A percentile compares a stretch with the other conserved stretches of the same genome.
Conservation (phyloP, 495 filamentous ascomycete genomes). For the Penicillium nucicola region DNA sequence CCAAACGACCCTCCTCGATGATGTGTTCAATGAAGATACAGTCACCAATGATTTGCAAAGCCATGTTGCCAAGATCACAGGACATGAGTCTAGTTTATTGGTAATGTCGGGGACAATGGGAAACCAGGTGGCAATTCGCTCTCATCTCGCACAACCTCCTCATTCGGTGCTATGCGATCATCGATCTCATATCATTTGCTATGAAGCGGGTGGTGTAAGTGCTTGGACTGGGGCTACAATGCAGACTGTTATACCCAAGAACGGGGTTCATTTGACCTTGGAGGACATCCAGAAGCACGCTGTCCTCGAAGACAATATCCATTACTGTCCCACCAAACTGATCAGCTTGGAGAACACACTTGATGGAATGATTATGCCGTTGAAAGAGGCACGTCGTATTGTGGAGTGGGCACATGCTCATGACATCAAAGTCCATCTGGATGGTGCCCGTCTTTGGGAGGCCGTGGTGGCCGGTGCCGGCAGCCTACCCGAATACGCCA, state of each 20-base stretch:
- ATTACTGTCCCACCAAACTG: conserved; percentile 67
- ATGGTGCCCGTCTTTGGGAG: conserved; percentile 85
- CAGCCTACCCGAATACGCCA: conserved; percentile 63
- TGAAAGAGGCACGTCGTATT: conserved; percentile 65
- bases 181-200: conserved; percentile 45
- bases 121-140: conserved; percentile 50
- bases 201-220: conserved; percentile 51
- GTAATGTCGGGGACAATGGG: conserved; percentile 91
- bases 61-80: conserved; percentile 65
- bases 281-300: conserved; percentile 63
- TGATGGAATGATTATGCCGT: conserved; percentile 71
- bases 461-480: conserved; percentile 60
- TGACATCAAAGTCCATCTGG: conserved; percentile 71
- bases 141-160: conserved; percentile 48
- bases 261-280: conserved; percentile 70
- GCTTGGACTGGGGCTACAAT: conserved; percentile 44
- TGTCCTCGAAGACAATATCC: conserved; percentile 39
- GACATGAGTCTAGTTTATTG: conserved; percentile 66
- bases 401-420: conserved; percentile 64
- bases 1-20: conserved; percentile 64
- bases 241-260: conserved; percentile 43
- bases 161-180: conserved; percentile 48
- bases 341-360: conserved; percentile 86
- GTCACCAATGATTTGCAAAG: conserved; percentile 71
- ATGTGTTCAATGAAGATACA: conserved; percentile 79